Evolutionary conservation across 352 stramenopile genomes (phyloP).

Genomic region (Globisporangium canariense): DNA sequence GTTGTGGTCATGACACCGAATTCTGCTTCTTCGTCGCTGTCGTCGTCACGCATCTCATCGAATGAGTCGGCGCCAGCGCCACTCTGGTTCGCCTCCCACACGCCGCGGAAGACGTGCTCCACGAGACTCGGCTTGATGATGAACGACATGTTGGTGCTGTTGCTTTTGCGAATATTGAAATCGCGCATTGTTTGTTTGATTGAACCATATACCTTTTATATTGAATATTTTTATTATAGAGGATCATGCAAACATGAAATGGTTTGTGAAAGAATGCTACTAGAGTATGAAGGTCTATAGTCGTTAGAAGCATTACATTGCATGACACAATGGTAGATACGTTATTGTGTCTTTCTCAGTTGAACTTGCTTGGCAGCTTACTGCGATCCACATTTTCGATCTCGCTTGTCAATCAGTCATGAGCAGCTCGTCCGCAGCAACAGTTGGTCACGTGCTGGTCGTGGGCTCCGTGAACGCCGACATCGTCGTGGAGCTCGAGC

Average conservation of each 20-base stretch:
- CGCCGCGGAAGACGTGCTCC: constrained; percentile 68
- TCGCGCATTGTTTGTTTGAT: no score
- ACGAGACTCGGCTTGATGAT: constrained; percentile 59
- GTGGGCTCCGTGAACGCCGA: constrained; percentile 85
- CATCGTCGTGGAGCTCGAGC: constrained; percentile 72
- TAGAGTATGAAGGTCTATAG: no score
- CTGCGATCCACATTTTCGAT: neutral
- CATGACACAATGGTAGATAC: neutral
- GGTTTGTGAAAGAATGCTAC: neutral
- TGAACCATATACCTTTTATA: neutral
- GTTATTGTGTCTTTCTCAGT: neutral
- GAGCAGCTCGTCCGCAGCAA: neutral
- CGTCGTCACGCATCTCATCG: constrained; percentile 29
- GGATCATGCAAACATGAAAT: neutral
- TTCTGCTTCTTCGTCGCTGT: constrained; percentile 40
- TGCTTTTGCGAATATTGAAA: neutral
- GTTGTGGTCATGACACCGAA: constrained; percentile 21
- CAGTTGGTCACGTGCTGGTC: constrained; percentile 42
- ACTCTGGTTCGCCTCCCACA: constrained; percentile 38
- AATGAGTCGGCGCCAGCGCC: neutral
- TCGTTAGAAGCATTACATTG: no score
- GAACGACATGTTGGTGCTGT: constrained; percentile 17
- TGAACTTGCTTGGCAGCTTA: neutral
- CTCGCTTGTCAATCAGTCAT: constrained; percentile 17
- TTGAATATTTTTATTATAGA: neutral